These are phyloP conservation scores for Aspergillus novoparasiticus DNA, from an alignment of 2,329 filamentous ascomycete species.

Conservation along the genomic window DNA sequence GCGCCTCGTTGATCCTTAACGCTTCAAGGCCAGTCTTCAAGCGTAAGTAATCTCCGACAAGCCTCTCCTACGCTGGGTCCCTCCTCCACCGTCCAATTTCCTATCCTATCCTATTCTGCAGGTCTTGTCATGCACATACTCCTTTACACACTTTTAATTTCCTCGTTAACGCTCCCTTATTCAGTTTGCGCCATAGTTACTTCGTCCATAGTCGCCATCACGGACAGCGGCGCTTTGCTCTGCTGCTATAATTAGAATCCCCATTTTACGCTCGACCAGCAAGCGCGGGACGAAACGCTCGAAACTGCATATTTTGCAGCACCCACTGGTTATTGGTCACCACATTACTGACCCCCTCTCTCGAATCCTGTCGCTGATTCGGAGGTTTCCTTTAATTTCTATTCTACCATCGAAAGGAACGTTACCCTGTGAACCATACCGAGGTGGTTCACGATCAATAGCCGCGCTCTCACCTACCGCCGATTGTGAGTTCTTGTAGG, in stretches of 20 bases:
- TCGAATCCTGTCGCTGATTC: constrained; percentile 15
- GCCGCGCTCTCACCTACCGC: constrained; percentile 14
- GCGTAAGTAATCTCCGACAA: constrained; percentile 27
- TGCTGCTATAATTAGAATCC: constrained; percentile 42
- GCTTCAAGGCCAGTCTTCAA: constrained; percentile 18
- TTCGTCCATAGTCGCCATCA: constrained; percentile 22
- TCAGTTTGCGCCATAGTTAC: not conserved
- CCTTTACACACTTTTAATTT: constrained; percentile 17
- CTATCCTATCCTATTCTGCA: constrained; percentile 9
- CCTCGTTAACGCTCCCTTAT: not conserved
- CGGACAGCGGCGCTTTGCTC: constrained; percentile 28
- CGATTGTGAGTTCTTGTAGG: constrained; percentile 8
- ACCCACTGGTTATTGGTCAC: constrained; percentile 20
- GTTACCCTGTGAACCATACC: not conserved
- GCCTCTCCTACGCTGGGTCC: constrained; percentile 8
- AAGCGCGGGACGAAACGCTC: constrained; percentile 21
- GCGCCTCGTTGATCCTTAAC: constrained; percentile 32
- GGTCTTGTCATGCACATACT: constrained; percentile 16
- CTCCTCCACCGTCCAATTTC: constrained; percentile 9
- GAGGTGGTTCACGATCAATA: constrained; percentile 14
- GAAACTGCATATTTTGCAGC: constrained; percentile 19
- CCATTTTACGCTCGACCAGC: constrained; percentile 16
- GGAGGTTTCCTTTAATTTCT: constrained; percentile 12
- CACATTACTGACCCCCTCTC: constrained; percentile 10
- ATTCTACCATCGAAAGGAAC: constrained; percentile 7